phyloP scores from a whole-genome alignment of 73 alveolate species.

The Tetrahymena malaccensis region DNA sequence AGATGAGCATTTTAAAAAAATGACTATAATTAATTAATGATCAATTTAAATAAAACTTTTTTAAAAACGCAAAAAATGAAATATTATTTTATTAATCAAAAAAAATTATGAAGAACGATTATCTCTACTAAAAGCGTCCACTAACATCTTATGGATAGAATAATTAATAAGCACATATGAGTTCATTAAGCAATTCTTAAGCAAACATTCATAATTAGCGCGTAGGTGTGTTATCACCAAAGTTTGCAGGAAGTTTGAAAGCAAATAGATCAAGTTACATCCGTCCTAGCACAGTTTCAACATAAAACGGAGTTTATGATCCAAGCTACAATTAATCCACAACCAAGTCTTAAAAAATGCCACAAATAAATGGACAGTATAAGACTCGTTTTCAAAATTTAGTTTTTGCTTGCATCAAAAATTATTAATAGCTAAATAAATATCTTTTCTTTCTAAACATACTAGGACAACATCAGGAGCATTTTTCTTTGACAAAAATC shows the following conservation, averaged over 20 bases:
- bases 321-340: background rate
- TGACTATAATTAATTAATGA: background rate
- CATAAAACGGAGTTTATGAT: background rate
- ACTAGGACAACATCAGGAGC: background rate
- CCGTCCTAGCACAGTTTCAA: background rate
- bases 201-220: background rate
- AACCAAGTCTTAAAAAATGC: background rate
- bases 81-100: background rate
- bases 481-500: background rate
- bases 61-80: background rate
- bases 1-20: background rate
- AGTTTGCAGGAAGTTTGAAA: background rate
- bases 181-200: background rate
- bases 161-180: background rate
- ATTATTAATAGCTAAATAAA: background rate
- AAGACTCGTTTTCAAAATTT: background rate
- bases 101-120: background rate
- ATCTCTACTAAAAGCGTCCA: background rate
- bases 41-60: no score
- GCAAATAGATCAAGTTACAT: background rate
- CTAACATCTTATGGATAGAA: background rate
- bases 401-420: no score
- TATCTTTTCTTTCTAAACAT: no score
- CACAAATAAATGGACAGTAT: background rate
- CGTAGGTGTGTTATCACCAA: background rate